Base-by-base conservation (phyloP, 1,139 yeast genomes). In the Insectozyma bohioensis region DNA sequence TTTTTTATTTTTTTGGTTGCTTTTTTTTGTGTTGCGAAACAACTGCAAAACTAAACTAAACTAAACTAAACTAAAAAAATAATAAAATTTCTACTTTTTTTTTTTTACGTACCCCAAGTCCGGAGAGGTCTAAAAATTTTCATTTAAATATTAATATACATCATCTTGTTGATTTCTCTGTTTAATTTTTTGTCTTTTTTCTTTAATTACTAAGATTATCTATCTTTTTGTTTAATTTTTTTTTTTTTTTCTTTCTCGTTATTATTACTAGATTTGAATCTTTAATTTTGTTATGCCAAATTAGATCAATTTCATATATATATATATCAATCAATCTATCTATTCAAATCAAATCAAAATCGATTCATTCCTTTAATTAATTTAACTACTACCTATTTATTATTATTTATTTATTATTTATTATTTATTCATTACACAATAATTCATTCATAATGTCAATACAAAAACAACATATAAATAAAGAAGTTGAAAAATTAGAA, bases 401-500 rank as follows among this genome's bases (percentile, higher is more conserved):
- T 6, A 19, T 19, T 19, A 19, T 19, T 19, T 19, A 19, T 5
- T n/a, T 6, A 6, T 9, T 19, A 19, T 21, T 21, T 13, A 8
- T 21, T 5, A 2, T 3, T n/a, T 13, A 20, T 20, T 27, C 6
- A 17, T 9, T 12, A 6, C 22, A 20, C n/a, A 20, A 5, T 20
- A 10, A 20, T 20, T 6, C 5, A 20, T 17, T 21, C 16, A 29
- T 29, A 12, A 31, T 31, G 34, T 31, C 28, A 8, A 26, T 20
- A 14, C 31, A 31, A 21, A 31, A 31, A 26, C 28, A 28, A 19
- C 13, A 12, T 9, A 9, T 28, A 6, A 19, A 20, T 5, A 14
- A 4, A 3, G 26, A 24, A 4, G 8, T 28, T 12, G 36, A 35
- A 20, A 35, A 33, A 23, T 12, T 25, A 20, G 36, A 33, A 12